Evolutionary conservation across 2,329 filamentous ascomycete genomes (phyloP).

Genomic region (Esteya vermicola): DNA sequence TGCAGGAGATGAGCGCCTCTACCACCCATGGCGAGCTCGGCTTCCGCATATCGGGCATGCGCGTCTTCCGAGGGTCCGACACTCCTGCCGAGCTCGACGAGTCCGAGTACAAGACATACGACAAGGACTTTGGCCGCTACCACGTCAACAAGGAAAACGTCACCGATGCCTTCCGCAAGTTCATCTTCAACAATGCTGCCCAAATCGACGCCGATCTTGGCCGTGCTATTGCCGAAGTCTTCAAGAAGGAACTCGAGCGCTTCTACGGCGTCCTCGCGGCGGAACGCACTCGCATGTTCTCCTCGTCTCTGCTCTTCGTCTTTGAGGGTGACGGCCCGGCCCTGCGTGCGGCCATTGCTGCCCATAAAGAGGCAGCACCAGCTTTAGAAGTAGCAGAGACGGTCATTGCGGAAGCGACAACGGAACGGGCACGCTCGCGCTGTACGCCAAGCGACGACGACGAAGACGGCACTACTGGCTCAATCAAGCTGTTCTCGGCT

Average conservation of each 20-base stretch:
- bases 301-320: conserved; percentile 45
- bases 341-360: conserved; percentile 35
- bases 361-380: conserved; percentile 22
- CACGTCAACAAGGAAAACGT: conserved; percentile 39
- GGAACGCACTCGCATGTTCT: conserved; percentile 51
- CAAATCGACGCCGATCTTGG: conserved; percentile 45
- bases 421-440: no score
- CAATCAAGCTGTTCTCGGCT: no score
- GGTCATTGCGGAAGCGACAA: no score
- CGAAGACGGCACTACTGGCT: conserved; percentile 12
- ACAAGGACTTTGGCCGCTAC: conserved; percentile 47
- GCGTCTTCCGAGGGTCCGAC: conserved; percentile 43
- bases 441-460: conserved; percentile 12
- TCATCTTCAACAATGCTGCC: conserved; percentile 42
- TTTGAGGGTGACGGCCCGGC: conserved; percentile 49
- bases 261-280: conserved; percentile 38
- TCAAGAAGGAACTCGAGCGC: conserved; percentile 35
- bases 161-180: conserved; percentile 36
- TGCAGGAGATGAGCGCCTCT: conserved; percentile 41
- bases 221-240: conserved; percentile 37
- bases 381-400: no score
- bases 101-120: conserved; percentile 44
- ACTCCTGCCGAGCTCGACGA: conserved; percentile 27
- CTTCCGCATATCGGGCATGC: conserved; percentile 53
- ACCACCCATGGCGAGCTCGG: conserved; percentile 47